Conservation (phyloP, 2,329 filamentous ascomycete genomes). For the Diaporthe destruens region DNA sequence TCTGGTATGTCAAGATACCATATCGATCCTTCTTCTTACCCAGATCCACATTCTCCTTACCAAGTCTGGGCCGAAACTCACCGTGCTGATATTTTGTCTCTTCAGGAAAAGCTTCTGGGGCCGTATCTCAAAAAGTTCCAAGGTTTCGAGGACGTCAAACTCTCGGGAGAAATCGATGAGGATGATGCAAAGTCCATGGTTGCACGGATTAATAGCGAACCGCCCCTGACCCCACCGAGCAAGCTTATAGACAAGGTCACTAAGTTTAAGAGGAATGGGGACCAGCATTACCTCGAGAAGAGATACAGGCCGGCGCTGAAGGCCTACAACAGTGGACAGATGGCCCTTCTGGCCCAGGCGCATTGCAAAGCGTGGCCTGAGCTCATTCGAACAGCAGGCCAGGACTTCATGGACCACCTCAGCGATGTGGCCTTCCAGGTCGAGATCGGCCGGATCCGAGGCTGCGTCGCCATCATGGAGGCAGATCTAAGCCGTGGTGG, state of each 20-base stretch:
- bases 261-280: not conserved
- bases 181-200: not conserved
- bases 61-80: no score
- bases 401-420: not conserved
- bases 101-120: not conserved
- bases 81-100: not conserved
- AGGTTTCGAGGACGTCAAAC: not conserved
- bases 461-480: not conserved
- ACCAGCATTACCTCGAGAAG: not conserved
- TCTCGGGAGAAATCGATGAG: not conserved
- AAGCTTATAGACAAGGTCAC: not conserved
- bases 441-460: no score
- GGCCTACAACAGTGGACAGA: not conserved
- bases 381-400: not conserved
- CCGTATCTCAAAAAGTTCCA: not conserved
- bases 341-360: rapidly evolving
- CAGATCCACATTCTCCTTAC: no score
- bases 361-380: not conserved
- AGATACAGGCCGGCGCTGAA: not conserved
- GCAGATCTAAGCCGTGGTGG: no score
- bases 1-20: not conserved
- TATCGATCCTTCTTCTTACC: no score
- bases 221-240: not conserved
- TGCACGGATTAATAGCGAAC: not conserved
- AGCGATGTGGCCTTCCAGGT: not conserved